Base-by-base conservation (phyloP, 306 rosid species). In the Acacia acuminata region DNA sequence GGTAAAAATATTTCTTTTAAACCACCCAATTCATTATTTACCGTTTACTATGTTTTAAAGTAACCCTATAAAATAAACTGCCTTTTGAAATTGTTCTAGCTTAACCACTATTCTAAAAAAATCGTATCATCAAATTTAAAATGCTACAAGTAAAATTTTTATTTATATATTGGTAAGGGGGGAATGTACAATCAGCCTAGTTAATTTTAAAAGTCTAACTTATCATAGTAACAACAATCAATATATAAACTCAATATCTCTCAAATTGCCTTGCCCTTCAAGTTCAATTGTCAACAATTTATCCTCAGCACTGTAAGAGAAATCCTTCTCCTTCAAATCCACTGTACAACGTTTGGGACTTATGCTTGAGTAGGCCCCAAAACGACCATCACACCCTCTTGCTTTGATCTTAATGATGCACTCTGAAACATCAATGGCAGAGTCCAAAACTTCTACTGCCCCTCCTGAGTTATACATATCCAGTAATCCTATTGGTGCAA, bases 401-500 rank as follows among this genome's bases (percentile, higher is more conserved):
- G 87, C 88, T 83, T 60, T 85, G 75, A 87, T 71, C 76, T 82
- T 88, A 16, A 89, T n/a, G 42, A 17, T 80, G 80, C 82, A 77
- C 15, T 79, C 74, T 65, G 84, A 67, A 68, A 27, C 55, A 65
- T 88, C 82, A 84, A 58, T 42, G 56, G 71, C 69, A 81, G 81
- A 84, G 38, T 84, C 76, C 68, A 90, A 13, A 6, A 88, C 81
- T 75, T 93, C 94, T 7, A 90, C 77, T n/a, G 93, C 96, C 78
- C 96, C 96, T 80, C 97, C 97, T 51, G 93, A 90, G 84, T 91
- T 93, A 88, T 86, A 93, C 96, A 90, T 88, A 83, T 90, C 92
- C 70, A 93, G 89, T 83, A 81, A 82, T 63, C 97, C 96, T 75
- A 93, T 73, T 45, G 97, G 91, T 44, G 96, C 86, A 78, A 91